Evolutionary conservation across 2,329 filamentous ascomycete species (phyloP).

Genomic region (Drechslerella dactyloides): DNA sequence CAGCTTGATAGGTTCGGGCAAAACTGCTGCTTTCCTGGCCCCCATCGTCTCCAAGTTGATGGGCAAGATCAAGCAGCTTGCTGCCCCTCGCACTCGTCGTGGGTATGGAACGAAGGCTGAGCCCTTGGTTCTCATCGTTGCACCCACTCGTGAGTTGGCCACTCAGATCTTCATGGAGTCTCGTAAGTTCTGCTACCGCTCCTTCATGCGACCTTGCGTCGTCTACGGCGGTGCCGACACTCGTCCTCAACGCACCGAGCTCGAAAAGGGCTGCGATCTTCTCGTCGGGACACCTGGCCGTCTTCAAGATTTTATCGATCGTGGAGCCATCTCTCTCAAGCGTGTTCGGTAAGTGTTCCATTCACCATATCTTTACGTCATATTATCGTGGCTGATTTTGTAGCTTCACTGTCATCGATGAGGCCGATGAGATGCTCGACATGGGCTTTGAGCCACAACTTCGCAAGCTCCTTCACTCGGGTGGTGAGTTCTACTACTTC

Average conservation of each 20-base stretch:
- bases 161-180: conserved; percentile 96
- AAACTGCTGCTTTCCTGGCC: conserved; percentile 90
- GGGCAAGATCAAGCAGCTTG: conserved; percentile 91
- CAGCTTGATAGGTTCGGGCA: conserved; percentile 76
- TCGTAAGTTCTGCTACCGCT: conserved; percentile 89
- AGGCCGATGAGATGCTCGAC: conserved; percentile 90
- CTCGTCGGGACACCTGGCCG: conserved; percentile 88
- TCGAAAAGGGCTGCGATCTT: conserved; percentile 85
- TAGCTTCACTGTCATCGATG: conserved; percentile 78
- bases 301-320: conserved; percentile 80
- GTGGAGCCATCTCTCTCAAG: conserved; percentile 72
- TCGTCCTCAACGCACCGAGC: conserved; percentile 72
- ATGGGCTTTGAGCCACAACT: conserved; percentile 79
- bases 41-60: conserved; percentile 89
- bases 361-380: no score
- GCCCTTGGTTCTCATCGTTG: conserved; percentile 83
- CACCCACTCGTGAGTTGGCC: conserved; percentile 85
- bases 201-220: conserved; percentile 90
- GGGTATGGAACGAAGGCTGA: conserved; percentile 68
- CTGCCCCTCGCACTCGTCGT: conserved; percentile 70
- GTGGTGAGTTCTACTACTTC: conserved; percentile 66
- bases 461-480: conserved; percentile 76
- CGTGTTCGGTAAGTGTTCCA: conserved; percentile 72
- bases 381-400: conserved; percentile 8
- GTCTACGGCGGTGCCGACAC: conserved; percentile 82